Percentiles rank a stretch among this genome's conserved stretches.
These are phyloP conservation scores for Sugiyamaella americana DNA, from an alignment of 805 yeast species.

Conservation along the genomic window DNA sequence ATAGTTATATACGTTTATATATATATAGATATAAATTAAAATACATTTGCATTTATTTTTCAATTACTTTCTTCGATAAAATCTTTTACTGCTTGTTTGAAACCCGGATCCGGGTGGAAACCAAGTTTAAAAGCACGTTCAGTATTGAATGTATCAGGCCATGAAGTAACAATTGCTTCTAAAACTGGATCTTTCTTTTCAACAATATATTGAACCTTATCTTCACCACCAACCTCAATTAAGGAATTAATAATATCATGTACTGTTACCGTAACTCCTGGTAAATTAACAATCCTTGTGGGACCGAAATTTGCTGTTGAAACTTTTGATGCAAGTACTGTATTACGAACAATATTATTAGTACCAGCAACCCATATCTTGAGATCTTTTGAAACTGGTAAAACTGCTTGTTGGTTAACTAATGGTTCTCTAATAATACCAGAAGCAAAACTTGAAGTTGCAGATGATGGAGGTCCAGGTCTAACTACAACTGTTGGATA, in stretches of 20 bases:
- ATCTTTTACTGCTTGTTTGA: slow-evolving; percentile 12
- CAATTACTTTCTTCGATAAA: slow-evolving; percentile 3
- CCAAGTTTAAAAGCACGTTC: slow-evolving; percentile 10
- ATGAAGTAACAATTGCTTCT: slow-evolving; percentile 19
- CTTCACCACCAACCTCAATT: slow-evolving; percentile 18
- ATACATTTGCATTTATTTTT: neutral
- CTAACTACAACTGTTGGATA: slow-evolving; percentile 21
- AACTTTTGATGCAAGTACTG: slow-evolving; percentile 17
- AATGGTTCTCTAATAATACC: slow-evolving; percentile 25
- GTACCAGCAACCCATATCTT: slow-evolving; percentile 21
- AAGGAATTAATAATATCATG: slow-evolving; percentile 25
- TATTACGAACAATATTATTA: slow-evolving; percentile 16
- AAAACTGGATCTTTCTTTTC: slow-evolving; percentile 15
- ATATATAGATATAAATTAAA: too few species aligned
- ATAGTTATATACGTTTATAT: neutral
- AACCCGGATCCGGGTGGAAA: slow-evolving; percentile 12
- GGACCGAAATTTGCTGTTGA: slow-evolving; percentile 10
- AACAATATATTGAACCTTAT: slow-evolving; percentile 11
- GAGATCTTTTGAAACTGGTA: slow-evolving; percentile 20
- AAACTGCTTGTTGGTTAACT: slow-evolving; percentile 14
- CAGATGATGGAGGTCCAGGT: slow-evolving; percentile 24
- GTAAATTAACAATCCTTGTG: slow-evolving; percentile 21
- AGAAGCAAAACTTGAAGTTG: slow-evolving; percentile 24
- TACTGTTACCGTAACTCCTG: slow-evolving; percentile 22
- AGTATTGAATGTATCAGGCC: slow-evolving; percentile 21